phyloP scores from a whole-genome alignment of 441 rosid species.

The Erodium chrysanthum region DNA sequence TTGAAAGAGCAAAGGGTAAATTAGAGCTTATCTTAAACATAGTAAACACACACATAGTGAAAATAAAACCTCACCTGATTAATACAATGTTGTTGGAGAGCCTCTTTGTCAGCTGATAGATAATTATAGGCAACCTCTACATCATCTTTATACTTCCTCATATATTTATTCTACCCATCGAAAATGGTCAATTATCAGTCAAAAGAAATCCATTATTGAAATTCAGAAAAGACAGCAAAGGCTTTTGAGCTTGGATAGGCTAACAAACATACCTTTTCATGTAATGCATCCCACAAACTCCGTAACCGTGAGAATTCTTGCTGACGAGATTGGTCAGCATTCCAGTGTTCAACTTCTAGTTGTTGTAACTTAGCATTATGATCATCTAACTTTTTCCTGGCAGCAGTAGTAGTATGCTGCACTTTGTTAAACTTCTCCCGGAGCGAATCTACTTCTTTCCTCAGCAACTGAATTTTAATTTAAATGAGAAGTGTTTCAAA shows the following conservation, averaged over 20 bases:
- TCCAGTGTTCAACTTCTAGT: constrained; percentile 37
- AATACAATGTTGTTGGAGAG: constrained; percentile 46
- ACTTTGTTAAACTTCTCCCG: constrained; percentile 45
- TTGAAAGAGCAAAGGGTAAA: constrained; percentile 18
- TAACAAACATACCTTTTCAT: constrained; percentile 47
- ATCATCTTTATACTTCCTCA: constrained; percentile 55
- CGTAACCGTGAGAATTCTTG: constrained; percentile 50
- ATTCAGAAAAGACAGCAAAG: not conserved
- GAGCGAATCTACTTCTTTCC: constrained; percentile 55
- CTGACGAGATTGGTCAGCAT: constrained; percentile 59
- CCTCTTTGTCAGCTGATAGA: constrained; percentile 45
- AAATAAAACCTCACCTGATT: constrained; percentile 41
- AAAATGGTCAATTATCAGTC: constrained; percentile 6
- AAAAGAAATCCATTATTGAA: not conserved
- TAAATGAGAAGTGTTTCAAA: too few species aligned
- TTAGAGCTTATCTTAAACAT: not conserved
- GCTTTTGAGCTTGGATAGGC: not conserved
- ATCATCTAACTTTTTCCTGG: constrained; percentile 38
- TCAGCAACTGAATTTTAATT: constrained; percentile 34
- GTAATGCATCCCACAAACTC: constrained; percentile 40
- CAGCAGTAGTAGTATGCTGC: constrained; percentile 47
- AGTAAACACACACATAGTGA: not conserved
- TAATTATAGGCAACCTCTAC: constrained; percentile 45
- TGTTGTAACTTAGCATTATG: constrained; percentile 35
- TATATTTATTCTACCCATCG: constrained; percentile 45